Base-by-base conservation (phyloP, 768 basidiomycete species). In the Mycena albidolilacea region DNA sequence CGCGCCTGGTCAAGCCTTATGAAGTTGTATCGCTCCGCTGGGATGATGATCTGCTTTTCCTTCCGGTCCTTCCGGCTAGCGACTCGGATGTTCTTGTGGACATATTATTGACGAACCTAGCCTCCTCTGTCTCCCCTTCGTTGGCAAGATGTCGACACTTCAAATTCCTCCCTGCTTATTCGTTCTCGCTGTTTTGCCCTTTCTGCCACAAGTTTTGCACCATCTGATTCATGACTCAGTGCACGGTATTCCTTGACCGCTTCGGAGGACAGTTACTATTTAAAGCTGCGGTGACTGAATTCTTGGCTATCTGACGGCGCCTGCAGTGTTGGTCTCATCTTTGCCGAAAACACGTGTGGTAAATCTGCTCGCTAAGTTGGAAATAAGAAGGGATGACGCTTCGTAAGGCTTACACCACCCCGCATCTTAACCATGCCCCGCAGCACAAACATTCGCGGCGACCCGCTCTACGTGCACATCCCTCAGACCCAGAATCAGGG, bases 381-480 rank as follows among this genome's bases (percentile, higher is more conserved):
- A 43, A 43, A 43, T 14, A 10, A 9, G 48, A n/a, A 50, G 14
- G 17, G 14, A 15, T 48, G 7, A 48, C 15, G 12, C 15, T 1
- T 52, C 52, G 23, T 19, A 23, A 14, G 4, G 5, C 7, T 4
- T 3, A 17, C 12, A 30, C 23, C 23, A 23, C 52, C 23, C 21
- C 23, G 11, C 52, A 11, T 30, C 52, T 54, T 30, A 5, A 23
- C 23, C 9, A 54, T 30, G 52, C 11, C n/a, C 52, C 7, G 10
- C 52, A 30, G 23, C 21, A 30, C 23, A 9, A 30, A 17, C 52
- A 8, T 30, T 8, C 52, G 23, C 11, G 66, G n/a, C 7, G 55
- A 58, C 44, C 21, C 66, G 21, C 44, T 46, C n/a, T 12, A 21
- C 39, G 23, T 67, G 41, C 23, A 59, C 37, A 67, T 67, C 11